phyloP scores from a whole-genome alignment of 129 eudicot species.

The Chrysanthemum lavandulifolium region DNA sequence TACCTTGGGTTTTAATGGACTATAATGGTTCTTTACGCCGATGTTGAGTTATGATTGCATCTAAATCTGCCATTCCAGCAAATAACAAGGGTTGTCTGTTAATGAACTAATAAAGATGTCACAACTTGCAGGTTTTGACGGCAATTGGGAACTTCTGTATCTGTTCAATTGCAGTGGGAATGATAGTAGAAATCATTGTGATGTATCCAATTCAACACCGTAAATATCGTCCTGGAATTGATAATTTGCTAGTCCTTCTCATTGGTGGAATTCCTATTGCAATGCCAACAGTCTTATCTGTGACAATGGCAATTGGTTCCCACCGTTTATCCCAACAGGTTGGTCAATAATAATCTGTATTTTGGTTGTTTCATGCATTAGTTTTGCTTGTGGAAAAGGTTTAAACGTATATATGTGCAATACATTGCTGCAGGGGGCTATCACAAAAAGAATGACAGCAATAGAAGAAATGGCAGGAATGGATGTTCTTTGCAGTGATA shows the following conservation, averaged over 20 bases:
- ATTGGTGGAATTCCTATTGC: constrained; percentile 88
- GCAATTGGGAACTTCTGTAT: constrained; percentile 82
- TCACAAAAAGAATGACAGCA: constrained; percentile 88
- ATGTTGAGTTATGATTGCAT: not conserved
- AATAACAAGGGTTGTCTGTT: constrained; percentile 5
- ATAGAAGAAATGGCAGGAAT: constrained; percentile 92
- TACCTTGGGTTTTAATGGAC: not conserved
- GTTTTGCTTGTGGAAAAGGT: constrained; percentile 4
- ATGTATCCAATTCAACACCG: constrained; percentile 79
- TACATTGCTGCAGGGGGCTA: constrained; percentile 65
- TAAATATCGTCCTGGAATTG: constrained; percentile 72
- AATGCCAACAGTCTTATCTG: constrained; percentile 75
- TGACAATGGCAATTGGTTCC: constrained; percentile 87
- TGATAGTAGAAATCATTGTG: constrained; percentile 66
- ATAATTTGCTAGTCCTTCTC: constrained; percentile 72
- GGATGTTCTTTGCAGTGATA: constrained; percentile 93
- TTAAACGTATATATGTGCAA: not conserved
- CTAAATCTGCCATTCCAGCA: not conserved
- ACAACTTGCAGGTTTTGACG: constrained; percentile 58
- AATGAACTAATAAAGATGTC: constrained; percentile 13
- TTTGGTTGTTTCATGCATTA: constrained; percentile 17
- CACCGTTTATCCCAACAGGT: constrained; percentile 87
- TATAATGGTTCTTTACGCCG: not conserved
- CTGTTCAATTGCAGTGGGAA: constrained; percentile 74
- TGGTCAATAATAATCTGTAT: constrained; percentile 3